Base-by-base conservation (phyloP, 2,329 filamentous ascomycete genomes). In the Aspergillus proliferans region DNA sequence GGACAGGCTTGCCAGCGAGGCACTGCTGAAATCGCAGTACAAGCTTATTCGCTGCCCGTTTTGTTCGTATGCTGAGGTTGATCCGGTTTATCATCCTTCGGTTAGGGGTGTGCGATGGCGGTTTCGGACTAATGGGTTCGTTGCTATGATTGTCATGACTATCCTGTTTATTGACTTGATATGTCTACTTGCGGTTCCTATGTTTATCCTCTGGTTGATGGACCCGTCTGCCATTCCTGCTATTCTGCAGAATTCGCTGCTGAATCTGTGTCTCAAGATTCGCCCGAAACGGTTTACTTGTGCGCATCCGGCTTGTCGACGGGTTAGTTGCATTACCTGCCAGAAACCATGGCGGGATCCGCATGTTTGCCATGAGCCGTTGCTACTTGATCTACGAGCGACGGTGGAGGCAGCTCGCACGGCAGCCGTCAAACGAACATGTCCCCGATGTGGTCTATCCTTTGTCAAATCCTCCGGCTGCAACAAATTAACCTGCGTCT, bases 401-500 rank as follows among this genome's bases (percentile, higher is more conserved):
- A 87, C 92, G 56, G 85, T 97, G 56, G 93, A 97, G 71, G 86
- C 90, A 58, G 92, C 91, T 48, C 93, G 94, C 76, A 95, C 91
- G 53, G 84, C 91, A 64, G 92, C 92, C 21, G 84, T 97, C 66
- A 98, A 97, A 72, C 87, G 93, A 45, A 92, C 93, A 8, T 98
- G 93, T 66, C 93, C 93, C 7, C 82, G 86, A 43, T 98, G 93
- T 75, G 86, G 88, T 58, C 88, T 91, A 8, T 88, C 85, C 14
- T 97, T 97, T 66, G 88, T 98, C 71, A 97, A 97, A 69, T 86
- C 84, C 6, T 84, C 85, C 22, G 93, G 93, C 61, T 98, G 93
- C 79, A 98, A 98, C 76, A 97, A 97, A 72, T 79, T 98, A 38
- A 92, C 89, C 5, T 97, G 93, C 65, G 84, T 90, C 14, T 98